Evolutionary conservation across 2,329 filamentous ascomycete species (phyloP).

Genomic region (Aspergillus bombycis): DNA sequence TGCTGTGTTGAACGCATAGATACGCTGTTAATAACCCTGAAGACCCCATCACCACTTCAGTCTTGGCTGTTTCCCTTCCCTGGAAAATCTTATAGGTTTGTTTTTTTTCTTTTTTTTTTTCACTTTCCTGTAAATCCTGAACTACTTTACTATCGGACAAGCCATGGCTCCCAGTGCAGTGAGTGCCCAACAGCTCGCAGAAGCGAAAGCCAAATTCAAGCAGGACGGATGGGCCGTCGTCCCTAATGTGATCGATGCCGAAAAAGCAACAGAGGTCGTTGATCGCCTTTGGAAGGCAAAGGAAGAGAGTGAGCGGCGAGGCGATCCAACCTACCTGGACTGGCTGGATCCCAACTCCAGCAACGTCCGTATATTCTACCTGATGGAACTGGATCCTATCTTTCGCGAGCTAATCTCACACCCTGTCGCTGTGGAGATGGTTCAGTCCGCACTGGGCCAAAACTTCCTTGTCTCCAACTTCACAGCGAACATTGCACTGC

Average conservation of each 20-base stretch:
- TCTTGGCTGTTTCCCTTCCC: background rate
- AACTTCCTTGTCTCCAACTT: slow-evolving; percentile 10
- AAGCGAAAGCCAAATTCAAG: slow-evolving; percentile 4
- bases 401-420: slow-evolving; percentile 11
- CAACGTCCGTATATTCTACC: slow-evolving; percentile 9
- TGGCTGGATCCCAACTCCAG: slow-evolving; percentile 7
- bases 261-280: background rate
- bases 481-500: slow-evolving; percentile 7
- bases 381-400: slow-evolving; percentile 6
- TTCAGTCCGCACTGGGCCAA: slow-evolving; percentile 1
- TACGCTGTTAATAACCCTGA: background rate
- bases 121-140: background rate
- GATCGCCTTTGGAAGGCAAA: slow-evolving; percentile 6
- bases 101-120: background rate
- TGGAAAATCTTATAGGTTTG: too few relatives aligned
- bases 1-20: background rate
- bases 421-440: slow-evolving; percentile 9
- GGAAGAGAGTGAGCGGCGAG: slow-evolving; percentile 1
- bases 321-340: slow-evolving; percentile 1
- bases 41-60: background rate
- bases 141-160: background rate
- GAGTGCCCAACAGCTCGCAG: background rate
- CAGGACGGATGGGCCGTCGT: slow-evolving; percentile 7
- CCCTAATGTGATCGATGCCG: background rate
- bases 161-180: background rate